Evolutionary conservation across 1,139 yeast species (phyloP).

Genomic region (Eremothecium sinecaudum): DNA sequence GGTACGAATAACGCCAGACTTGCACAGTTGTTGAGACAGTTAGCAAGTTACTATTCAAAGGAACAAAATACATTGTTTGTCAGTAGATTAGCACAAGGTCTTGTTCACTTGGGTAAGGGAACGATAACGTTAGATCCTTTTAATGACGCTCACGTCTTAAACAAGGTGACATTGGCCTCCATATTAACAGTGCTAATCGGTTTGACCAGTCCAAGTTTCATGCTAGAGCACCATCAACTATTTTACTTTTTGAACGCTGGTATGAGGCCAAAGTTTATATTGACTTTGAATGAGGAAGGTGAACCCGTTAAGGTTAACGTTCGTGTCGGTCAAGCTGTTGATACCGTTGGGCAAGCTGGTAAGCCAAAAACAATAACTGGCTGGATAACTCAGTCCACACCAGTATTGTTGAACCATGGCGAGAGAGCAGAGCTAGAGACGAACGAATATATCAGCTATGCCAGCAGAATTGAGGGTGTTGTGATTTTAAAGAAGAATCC

Average conservation of each 20-base stretch:
- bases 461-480: constrained; percentile 81
- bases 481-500: constrained; percentile 89
- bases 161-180: constrained; percentile 86
- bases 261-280: constrained; percentile 83
- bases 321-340: constrained; percentile 97
- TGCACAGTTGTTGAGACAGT: constrained; percentile 88
- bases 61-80: constrained; percentile 86
- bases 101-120: constrained; percentile 89
- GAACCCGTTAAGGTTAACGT: constrained; percentile 90
- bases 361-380: constrained; percentile 97
- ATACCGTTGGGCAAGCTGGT: constrained; percentile 98
- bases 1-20: constrained; percentile 98
- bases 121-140: constrained; percentile 84
- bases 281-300: constrained; percentile 85
- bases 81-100: constrained; percentile 92
- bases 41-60: constrained; percentile 86
- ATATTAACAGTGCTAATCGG: constrained; percentile 78
- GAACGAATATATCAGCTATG: constrained; percentile 78
- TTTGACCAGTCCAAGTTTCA: constrained; percentile 68
- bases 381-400: constrained; percentile 98
- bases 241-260: constrained; percentile 84
- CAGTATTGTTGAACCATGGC: constrained; percentile 85
- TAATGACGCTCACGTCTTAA: constrained; percentile 78
- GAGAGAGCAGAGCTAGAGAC: constrained; percentile 92
- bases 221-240: constrained; percentile 62